These are phyloP conservation scores for Talaromyces sp. DNA, from an alignment of 2,329 filamentous ascomycete genomes.

Conservation along the genomic window DNA sequence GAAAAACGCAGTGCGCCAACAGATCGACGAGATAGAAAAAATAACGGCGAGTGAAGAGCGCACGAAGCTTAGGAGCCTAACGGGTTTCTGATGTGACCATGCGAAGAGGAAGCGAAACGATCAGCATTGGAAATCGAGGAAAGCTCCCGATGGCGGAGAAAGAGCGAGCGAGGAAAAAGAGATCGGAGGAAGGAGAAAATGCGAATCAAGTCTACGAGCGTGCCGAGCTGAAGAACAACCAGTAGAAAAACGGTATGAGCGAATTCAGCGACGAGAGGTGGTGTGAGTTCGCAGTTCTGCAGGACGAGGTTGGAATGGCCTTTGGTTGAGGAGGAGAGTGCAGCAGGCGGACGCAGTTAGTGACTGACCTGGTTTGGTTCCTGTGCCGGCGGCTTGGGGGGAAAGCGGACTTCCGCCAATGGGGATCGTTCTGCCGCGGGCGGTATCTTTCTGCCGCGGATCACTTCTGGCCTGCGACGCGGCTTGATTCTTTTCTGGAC, in stretches of 20 bases:
- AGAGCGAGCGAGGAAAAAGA: slow-evolving; percentile 12
- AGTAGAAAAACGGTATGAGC: not conserved
- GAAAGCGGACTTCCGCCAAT: slow-evolving; percentile 11
- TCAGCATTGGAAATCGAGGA: slow-evolving; percentile 33
- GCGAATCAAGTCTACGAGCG: slow-evolving; percentile 20
- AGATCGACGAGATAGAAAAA: not conserved
- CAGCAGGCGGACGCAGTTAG: slow-evolving; percentile 8
- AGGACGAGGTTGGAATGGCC: slow-evolving; percentile 6
- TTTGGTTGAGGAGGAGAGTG: slow-evolving; percentile 10
- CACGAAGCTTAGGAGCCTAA: slow-evolving; percentile 23
- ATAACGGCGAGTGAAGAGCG: slow-evolving; percentile 26
- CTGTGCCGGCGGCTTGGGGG: slow-evolving; percentile 21
- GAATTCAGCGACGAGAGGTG: slow-evolving; percentile 1
- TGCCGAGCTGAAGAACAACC: not conserved
- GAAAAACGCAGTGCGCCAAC: slow-evolving; percentile 2
- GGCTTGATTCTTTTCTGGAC: slow-evolving; percentile 14
- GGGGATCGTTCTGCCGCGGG: slow-evolving; percentile 4
- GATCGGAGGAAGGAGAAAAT: slow-evolving; percentile 16
- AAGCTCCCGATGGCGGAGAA: slow-evolving; percentile 22
- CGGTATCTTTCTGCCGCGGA: slow-evolving; percentile 19
- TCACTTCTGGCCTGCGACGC: slow-evolving; percentile 19
- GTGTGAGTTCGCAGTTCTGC: not conserved
- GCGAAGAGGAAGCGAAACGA: slow-evolving; percentile 32
- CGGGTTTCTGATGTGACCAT: slow-evolving; percentile 37
- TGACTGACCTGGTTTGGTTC: slow-evolving; percentile 17